Percentiles rank a stretch among this genome's conserved stretches.
Evolutionary conservation across 192 early-diverging fungal genomes (phyloP).

Genomic region (Obelidium mucronatum): DNA sequence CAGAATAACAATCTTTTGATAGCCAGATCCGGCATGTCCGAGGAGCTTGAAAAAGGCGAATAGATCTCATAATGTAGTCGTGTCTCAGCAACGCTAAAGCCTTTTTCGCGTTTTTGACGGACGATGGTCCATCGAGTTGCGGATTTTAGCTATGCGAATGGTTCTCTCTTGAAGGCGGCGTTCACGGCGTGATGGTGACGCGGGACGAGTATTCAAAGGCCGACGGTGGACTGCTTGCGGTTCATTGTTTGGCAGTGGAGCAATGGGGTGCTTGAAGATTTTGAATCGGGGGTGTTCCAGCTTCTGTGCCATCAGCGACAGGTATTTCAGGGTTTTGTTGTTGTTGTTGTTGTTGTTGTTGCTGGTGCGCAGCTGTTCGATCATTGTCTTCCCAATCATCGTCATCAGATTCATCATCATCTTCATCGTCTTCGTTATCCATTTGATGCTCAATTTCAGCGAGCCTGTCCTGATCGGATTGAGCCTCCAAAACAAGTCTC

Average conservation of each 20-base stretch:
- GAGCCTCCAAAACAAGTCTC: slow-evolving; percentile 7
- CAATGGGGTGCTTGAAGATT: too few species aligned
- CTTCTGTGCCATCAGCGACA: too few species aligned
- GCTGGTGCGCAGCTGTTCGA: too few species aligned
- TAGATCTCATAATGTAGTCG: neutral
- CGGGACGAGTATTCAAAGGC: too few species aligned
- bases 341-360: too few species aligned
- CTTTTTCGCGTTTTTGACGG: slow-evolving; percentile 7
- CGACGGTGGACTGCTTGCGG: too few species aligned
- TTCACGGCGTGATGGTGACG: slow-evolving; percentile 8
- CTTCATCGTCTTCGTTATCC: neutral
- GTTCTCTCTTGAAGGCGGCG: too few species aligned
- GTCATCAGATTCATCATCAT: slow-evolving; percentile 5
- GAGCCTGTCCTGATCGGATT: neutral
- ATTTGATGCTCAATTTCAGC: neutral
- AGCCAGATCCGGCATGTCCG: neutral
- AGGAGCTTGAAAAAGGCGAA: slow-evolving; percentile 22
- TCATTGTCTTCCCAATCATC: neutral
- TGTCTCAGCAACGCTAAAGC: slow-evolving; percentile 13
- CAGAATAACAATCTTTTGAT: slow-evolving; percentile 9
- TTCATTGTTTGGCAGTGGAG: too few species aligned
- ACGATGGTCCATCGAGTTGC: neutral
- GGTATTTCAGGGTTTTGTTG: too few species aligned
- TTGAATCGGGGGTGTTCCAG: too few species aligned
- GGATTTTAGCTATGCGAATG: slow-evolving; percentile 11